Conservation (phyloP, 2,329 filamentous ascomycete species). For the Colletotrichum sp. region DNA sequence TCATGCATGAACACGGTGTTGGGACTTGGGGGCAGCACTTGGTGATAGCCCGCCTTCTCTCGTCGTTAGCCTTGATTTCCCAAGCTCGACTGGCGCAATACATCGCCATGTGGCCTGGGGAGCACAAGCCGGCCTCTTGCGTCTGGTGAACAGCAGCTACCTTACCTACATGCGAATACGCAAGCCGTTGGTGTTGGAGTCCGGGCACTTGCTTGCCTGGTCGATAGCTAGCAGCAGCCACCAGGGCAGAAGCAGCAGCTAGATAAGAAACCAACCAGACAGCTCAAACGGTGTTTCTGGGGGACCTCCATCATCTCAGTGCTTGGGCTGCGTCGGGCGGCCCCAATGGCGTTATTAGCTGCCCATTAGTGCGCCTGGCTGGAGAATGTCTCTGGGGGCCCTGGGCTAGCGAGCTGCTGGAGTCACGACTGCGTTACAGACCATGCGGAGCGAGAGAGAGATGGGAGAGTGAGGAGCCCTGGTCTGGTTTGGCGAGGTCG, state of each 20-base stretch:
- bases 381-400: neutral
- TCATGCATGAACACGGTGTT: conserved; percentile 6
- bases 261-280: neutral
- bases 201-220: neutral
- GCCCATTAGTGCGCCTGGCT: neutral
- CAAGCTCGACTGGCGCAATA: neutral
- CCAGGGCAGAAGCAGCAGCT: neutral
- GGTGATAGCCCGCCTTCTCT: neutral
- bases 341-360: conserved; percentile 17
- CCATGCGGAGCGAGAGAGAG: conserved; percentile 3
- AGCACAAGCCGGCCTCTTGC: neutral
- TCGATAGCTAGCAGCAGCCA: neutral
- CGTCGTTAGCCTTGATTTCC: neutral
- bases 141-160: neutral
- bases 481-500: too few relatives aligned
- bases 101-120: neutral
- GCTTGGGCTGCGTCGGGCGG: neutral
- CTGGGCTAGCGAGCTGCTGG: conserved; percentile 8
- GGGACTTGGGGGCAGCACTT: neutral
- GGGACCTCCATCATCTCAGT: neutral
- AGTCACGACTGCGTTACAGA: conserved; percentile 6
- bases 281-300: conserved; percentile 15
- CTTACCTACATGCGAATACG: neutral
- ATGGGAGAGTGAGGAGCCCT: neutral
- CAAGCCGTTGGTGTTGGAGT: neutral